A percentile compares a stretch with the other conserved stretches of the same genome.
phyloP scores from a whole-genome alignment of 805 yeast genomes.

The Ogataea naganishii region DNA sequence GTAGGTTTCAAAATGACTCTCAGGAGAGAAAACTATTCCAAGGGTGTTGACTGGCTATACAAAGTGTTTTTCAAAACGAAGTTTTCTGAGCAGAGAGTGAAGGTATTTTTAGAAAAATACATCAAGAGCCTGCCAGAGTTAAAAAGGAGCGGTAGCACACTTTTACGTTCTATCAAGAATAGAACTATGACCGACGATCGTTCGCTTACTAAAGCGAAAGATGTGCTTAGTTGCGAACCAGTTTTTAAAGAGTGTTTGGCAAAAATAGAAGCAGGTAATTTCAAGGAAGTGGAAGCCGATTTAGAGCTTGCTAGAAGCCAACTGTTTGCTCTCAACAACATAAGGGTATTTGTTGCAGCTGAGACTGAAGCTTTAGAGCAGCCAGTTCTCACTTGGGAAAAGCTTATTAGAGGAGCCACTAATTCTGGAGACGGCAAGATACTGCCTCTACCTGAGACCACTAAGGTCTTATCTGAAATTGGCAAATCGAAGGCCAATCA shows the following conservation, averaged over 20 bases:
- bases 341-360: constrained; percentile 65
- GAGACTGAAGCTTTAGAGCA: constrained; percentile 41
- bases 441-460: constrained; percentile 41
- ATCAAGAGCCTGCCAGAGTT: constrained; percentile 52
- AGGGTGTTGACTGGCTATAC: constrained; percentile 71
- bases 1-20: constrained; percentile 55
- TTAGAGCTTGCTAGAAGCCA: constrained; percentile 43
- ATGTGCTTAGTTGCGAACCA: constrained; percentile 53
- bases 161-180: constrained; percentile 54
- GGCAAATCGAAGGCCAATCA: constrained; percentile 44
- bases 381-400: constrained; percentile 56
- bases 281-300: constrained; percentile 33
- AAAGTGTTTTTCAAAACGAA: constrained; percentile 55
- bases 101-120: constrained; percentile 53
- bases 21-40: constrained; percentile 48
- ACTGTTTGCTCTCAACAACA: constrained; percentile 48
- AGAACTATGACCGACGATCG: constrained; percentile 44
- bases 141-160: constrained; percentile 53
- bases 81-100: constrained; percentile 67
- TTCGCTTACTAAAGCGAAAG: constrained; percentile 59
- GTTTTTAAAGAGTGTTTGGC: constrained; percentile 40
- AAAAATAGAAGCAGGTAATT: constrained; percentile 47
- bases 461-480: constrained; percentile 40
- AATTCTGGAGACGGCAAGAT: not conserved
- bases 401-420: constrained; percentile 18